Evolutionary conservation across 148 eudicot genomes (phyloP).

Genomic region (Vaccinium macrocarpon): DNA sequence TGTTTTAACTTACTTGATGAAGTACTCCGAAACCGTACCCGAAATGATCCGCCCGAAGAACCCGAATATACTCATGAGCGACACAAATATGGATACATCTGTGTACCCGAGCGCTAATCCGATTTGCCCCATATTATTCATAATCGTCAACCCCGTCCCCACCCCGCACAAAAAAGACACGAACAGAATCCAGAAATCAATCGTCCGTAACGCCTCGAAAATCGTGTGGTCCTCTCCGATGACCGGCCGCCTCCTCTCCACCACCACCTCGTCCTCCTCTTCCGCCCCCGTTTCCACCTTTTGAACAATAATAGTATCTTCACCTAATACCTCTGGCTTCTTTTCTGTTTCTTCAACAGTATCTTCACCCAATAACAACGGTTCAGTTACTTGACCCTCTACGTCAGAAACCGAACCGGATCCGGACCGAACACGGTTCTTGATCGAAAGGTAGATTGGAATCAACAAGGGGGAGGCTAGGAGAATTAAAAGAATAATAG

Average conservation of each 20-base stretch:
- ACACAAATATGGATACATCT: constrained; percentile 87
- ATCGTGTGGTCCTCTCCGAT: constrained; percentile 96
- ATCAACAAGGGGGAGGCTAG: constrained; percentile 55
- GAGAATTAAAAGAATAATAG: constrained; percentile 41
- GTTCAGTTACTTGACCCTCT: constrained; percentile 38
- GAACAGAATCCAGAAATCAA: constrained; percentile 91
- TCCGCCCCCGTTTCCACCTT: constrained; percentile 14
- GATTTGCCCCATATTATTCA: constrained; percentile 96
- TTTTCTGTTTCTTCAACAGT: constrained; percentile 6
- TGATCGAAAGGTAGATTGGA: constrained; percentile 44
- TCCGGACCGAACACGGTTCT: constrained; percentile 29
- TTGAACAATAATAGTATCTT: background rate
- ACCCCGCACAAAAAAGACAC: constrained; percentile 85
- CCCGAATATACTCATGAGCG: constrained; percentile 84
- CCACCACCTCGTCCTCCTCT: constrained; percentile 19
- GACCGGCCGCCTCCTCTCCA: constrained; percentile 39
- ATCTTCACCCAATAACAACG: constrained; percentile 42
- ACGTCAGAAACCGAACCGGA: constrained; percentile 26
- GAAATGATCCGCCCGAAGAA: constrained; percentile 88
- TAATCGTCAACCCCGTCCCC: constrained; percentile 84
- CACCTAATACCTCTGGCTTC: constrained; percentile 24
- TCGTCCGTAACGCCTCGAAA: constrained; percentile 54
- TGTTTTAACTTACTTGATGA: constrained; percentile 69
- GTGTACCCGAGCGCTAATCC: constrained; percentile 81
- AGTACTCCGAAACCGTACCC: constrained; percentile 81